A percentile compares a stretch with the other conserved stretches of the same genome.
Conservation (phyloP, 2,329 filamentous ascomycete species). For the Ceratocystis ficicola region DNA sequence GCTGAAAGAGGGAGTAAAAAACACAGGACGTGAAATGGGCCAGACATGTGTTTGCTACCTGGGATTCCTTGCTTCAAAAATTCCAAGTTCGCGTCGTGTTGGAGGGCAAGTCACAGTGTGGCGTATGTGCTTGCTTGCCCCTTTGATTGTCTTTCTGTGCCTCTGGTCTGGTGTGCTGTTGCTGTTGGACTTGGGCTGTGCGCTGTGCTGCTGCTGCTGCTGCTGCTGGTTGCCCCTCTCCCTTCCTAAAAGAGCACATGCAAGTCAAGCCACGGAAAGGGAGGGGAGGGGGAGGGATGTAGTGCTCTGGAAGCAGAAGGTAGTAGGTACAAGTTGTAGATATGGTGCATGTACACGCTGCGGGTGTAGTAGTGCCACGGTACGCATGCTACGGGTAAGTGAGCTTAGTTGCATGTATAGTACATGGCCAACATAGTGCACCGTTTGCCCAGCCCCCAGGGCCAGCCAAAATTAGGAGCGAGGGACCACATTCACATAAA, state of each 20-base stretch:
- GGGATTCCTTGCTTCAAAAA: no score
- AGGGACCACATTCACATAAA: neutral
- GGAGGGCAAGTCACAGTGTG: neutral
- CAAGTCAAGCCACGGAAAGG: neutral
- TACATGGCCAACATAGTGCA: neutral
- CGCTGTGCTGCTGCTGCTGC: neutral
- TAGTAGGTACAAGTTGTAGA: neutral
- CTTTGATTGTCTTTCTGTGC: neutral
- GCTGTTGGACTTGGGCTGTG: no score
- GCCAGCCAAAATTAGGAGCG: neutral
- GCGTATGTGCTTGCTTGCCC: neutral
- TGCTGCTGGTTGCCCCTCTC: neutral
- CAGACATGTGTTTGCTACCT: neutral
- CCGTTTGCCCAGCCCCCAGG: neutral
- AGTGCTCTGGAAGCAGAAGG: neutral
- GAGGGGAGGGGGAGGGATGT: neutral
- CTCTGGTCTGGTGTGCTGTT: neutral
- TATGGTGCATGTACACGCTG: neutral
- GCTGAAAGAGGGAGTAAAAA: neutral
- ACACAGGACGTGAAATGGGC: neutral
- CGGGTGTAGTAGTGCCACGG: no score
- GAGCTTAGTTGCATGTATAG: neutral
- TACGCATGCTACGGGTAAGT: neutral
- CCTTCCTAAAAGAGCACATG: neutral
- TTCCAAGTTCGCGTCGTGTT: neutral